Evolutionary conservation across 2,329 filamentous ascomycete species (phyloP).

Genomic region (Fusarium sp.): DNA sequence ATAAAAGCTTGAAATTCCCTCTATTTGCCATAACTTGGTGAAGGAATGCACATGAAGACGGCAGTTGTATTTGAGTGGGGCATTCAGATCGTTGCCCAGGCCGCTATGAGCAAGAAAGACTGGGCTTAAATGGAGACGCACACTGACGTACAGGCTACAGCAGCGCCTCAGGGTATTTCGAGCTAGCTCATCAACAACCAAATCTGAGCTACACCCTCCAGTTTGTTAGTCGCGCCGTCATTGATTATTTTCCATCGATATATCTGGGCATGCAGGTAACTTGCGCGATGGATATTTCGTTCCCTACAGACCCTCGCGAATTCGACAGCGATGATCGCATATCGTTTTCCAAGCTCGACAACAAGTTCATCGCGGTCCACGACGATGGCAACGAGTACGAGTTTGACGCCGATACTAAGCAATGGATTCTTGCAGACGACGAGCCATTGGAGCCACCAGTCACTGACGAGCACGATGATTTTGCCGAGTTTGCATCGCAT

Average conservation of each 20-base stretch:
- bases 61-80: constrained; percentile 8
- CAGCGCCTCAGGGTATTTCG: constrained; percentile 32
- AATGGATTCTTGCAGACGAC: constrained; percentile 79
- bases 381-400: constrained; percentile 89
- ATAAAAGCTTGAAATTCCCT: neutral
- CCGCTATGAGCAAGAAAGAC: constrained; percentile 15
- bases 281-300: constrained; percentile 54
- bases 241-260: neutral
- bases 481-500: constrained; percentile 45
- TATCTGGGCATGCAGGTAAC: neutral
- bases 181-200: constrained; percentile 25
- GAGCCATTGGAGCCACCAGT: constrained; percentile 56
- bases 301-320: constrained; percentile 72
- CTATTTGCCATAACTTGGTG: neutral
- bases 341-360: constrained; percentile 85
- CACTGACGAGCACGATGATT: constrained; percentile 57
- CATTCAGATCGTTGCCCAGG: constrained; percentile 10
- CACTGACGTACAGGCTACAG: constrained; percentile 44
- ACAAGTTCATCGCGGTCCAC: constrained; percentile 86
- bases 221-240: constrained; percentile 9
- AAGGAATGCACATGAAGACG: neutral
- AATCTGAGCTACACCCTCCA: constrained; percentile 12
- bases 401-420: constrained; percentile 77
- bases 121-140: constrained; percentile 3
- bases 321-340: constrained; percentile 86